Conservation (phyloP, 2,329 filamentous ascomycete genomes). For the Scopulariopsis brevicaulis region DNA sequence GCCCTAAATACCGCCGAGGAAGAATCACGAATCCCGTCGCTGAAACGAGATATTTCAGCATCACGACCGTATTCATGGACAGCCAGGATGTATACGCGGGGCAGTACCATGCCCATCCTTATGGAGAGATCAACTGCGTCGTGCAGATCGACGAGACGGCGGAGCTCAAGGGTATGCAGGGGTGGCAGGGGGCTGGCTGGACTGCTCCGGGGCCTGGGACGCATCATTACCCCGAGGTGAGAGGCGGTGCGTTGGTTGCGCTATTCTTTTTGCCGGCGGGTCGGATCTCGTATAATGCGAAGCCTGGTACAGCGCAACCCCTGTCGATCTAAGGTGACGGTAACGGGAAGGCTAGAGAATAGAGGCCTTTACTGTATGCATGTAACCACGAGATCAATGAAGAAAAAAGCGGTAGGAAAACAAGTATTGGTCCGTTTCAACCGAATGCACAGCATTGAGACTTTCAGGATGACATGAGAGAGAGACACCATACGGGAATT, state of each 20-base stretch:
- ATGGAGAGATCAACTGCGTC: constrained; percentile 44
- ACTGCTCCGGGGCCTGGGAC: constrained; percentile 41
- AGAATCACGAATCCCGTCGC: constrained; percentile 32
- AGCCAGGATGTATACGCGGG: constrained; percentile 33
- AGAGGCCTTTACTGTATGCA: not conserved
- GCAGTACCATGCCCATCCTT: constrained; percentile 41
- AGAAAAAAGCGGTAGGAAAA: not conserved
- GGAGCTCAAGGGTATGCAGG: constrained; percentile 42
- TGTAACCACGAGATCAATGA: not conserved
- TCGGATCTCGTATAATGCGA: constrained; percentile 35
- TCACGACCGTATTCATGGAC: constrained; percentile 48
- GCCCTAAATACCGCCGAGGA: constrained; percentile 31
- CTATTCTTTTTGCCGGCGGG: constrained; percentile 45
- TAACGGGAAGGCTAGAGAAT: not conserved
- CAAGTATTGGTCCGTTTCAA: too few species aligned
- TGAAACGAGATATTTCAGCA: constrained; percentile 37
- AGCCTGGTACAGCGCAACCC: constrained; percentile 29
- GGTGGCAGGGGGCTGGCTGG: constrained; percentile 45
- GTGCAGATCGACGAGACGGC: constrained; percentile 34
- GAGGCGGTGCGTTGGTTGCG: constrained; percentile 36
- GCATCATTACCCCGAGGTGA: constrained; percentile 43
- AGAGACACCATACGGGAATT: too few species aligned
- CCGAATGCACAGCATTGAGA: too few species aligned
- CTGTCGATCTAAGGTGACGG: constrained; percentile 5
- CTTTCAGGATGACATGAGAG: too few species aligned